phyloP scores from a whole-genome alignment of 129 eudicot species.

The Pulicaria dysenterica region DNA sequence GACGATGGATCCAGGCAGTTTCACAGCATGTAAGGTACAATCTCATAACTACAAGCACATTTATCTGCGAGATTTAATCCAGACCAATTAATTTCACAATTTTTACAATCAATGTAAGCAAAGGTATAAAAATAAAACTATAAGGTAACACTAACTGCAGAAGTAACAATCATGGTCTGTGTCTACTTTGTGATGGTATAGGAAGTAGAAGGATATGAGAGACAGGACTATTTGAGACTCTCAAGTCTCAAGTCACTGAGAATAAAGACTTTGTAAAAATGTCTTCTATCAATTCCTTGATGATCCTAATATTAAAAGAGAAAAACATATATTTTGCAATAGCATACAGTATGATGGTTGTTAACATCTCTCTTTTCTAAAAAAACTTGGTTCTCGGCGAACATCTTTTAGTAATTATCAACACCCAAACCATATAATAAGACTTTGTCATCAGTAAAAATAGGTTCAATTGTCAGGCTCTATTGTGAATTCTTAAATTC shows the following conservation, averaged over 20 bases:
- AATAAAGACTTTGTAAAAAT: neutral
- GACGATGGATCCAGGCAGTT: slow-evolving; percentile 1
- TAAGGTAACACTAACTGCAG: neutral
- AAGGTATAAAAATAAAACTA: neutral
- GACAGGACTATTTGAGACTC: neutral
- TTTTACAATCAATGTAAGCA: neutral
- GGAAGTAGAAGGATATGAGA: neutral
- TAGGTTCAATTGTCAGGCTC: too few species aligned
- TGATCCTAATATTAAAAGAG: neutral
- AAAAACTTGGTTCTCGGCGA: neutral
- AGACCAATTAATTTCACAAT: slow-evolving; percentile 1
- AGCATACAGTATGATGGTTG: slow-evolving; percentile 9
- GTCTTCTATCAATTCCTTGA: neutral
- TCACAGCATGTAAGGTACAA: slow-evolving; percentile 34
- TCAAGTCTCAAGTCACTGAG: neutral
- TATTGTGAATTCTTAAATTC: too few species aligned
- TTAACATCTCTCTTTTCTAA: neutral
- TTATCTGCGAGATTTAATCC: slow-evolving; percentile 27
- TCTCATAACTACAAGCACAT: slow-evolving; percentile 61
- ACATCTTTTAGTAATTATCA: too few species aligned
- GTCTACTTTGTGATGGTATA: neutral
- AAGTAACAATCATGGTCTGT: neutral
- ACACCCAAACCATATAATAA: too few species aligned
- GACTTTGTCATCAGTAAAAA: too few species aligned
- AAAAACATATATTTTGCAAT: neutral